A percentile compares a stretch with the other conserved stretches of the same genome.
phyloP scores from a whole-genome alignment of 2,329 filamentous ascomycete genomes.

The Aspergillus pseudoterreus region DNA sequence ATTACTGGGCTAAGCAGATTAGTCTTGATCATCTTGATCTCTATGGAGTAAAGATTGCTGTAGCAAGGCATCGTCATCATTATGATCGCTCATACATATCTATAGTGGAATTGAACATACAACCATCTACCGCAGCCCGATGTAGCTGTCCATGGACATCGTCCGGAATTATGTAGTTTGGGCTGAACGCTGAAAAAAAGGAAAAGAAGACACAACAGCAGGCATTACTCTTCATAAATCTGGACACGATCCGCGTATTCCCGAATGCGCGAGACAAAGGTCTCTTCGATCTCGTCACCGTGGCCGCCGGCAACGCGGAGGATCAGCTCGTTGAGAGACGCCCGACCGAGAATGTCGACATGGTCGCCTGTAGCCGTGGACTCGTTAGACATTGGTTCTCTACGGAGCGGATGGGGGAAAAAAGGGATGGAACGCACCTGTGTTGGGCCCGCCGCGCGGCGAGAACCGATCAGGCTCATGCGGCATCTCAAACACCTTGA shows the following conservation, averaged over 20 bases:
- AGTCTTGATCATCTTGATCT: neutral
- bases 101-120: neutral
- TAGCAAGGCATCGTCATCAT: neutral
- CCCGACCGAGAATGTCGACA: conserved; percentile 88
- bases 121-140: too few relatives aligned
- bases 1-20: neutral
- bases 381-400: conserved; percentile 19
- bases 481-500: conserved; percentile 91
- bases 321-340: conserved; percentile 86
- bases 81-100: neutral
- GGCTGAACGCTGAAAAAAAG: neutral
- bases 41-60: neutral
- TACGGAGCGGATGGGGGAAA: conserved; percentile 35
- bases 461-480: conserved; percentile 93
- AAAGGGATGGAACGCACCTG: conserved; percentile 45
- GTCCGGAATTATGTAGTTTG: conserved; percentile 7
- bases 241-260: conserved; percentile 81
- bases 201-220: conserved; percentile 1
- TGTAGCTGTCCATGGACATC: too few relatives aligned
- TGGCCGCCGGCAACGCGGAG: conserved; percentile 80
- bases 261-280: conserved; percentile 73
- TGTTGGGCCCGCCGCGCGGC: conserved; percentile 67
- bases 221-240: conserved; percentile 64
- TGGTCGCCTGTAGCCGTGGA: conserved; percentile 66
- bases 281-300: conserved; percentile 73